These are phyloP conservation scores for Prillingera fragicola DNA, from an alignment of 1,284 basidiomycete genomes.

Conservation along the genomic window DNA sequence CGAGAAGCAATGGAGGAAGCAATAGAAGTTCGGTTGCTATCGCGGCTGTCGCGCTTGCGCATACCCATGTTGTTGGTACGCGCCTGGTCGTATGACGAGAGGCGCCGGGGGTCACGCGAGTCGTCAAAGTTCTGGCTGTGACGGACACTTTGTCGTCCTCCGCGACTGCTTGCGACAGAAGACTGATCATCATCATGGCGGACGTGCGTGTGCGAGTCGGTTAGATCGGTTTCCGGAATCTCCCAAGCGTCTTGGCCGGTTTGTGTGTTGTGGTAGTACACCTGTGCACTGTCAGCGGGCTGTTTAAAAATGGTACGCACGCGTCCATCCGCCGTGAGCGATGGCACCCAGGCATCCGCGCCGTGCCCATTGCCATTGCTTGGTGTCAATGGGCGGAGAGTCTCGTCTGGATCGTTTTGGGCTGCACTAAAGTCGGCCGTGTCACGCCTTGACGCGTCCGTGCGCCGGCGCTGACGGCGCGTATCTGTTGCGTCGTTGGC, in stretches of 20 bases:
- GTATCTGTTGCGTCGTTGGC: too few relatives aligned
- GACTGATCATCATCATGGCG: too few relatives aligned
- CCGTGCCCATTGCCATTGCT: slow-evolving; percentile 1
- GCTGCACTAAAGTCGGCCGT: slow-evolving; percentile 9
- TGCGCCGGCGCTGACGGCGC: background rate
- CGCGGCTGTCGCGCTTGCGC: slow-evolving; percentile 1
- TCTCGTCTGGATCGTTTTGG: slow-evolving; percentile 13
- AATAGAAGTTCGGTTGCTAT: background rate
- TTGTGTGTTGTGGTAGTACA: slow-evolving; percentile 87
- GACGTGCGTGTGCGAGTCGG: too few relatives aligned
- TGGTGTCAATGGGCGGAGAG: slow-evolving; percentile 5
- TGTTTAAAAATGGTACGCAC: slow-evolving; percentile 28
- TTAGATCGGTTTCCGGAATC: slow-evolving; percentile 66
- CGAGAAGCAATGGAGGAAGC: slow-evolving; percentile 2
- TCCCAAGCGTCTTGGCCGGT: slow-evolving; percentile 83
- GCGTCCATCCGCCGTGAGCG: slow-evolving; percentile 46
- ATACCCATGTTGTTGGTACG: background rate
- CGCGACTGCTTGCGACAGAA: too few relatives aligned
- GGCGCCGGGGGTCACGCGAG: slow-evolving; percentile 1
- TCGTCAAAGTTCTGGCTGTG: slow-evolving; percentile 2
- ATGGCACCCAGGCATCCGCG: slow-evolving; percentile 48
- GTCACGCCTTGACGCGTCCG: slow-evolving; percentile 4
- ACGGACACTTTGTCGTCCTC: slow-evolving; percentile 47
- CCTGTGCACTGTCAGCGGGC: slow-evolving; percentile 51
- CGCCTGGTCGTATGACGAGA: background rate